Base-by-base conservation (phyloP, 1,284 basidiomycete genomes). In the Ustilago cynodontis region DNA sequence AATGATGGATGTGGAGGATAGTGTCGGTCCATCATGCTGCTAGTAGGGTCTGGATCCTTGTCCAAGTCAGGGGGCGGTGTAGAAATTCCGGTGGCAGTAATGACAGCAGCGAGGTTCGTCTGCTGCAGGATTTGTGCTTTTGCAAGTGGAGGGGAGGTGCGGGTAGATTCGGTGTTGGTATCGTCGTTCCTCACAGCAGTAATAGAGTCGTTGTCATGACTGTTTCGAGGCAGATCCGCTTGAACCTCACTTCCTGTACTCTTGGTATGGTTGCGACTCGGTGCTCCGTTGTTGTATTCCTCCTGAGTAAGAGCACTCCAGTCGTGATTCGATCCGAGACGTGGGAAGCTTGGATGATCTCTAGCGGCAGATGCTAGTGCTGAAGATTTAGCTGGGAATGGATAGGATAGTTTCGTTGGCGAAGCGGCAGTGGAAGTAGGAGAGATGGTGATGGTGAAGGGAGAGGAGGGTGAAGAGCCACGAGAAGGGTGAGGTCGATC, bases 161-260 rank as follows among this genome's bases (percentile, higher is more conserved):
- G 47, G 20, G 26, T 18, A 16, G 16, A 14, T 16, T 31, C 29
- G n/a, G 28, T 13, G 31, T 77, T 29, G 52, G 22, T 28, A n/a
- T 68, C 5, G 47, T 59, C 33, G 59, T 77, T 77, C 49, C 70
- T 69, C 52, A 76, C 69, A 52, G 69, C 73, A 1, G 52, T 57
- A 55, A 69, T 69, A 8, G 69, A 71, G 59, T 68, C 55, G 54
- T 65, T 61, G 26, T 59, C 71, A 65, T 65, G 56, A 57, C 65
- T 64, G 14, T 62, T 53, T 18, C 47, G 61, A 16, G 29, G 52
- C n/a, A 59, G 28, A 49, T 24, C 16, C 8, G 18, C 39, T 51
- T 45, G 31, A 26, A 16, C 18, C 28, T 45, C 43, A 18, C 29
- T 47, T 16, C 24, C 16, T 20, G n/a, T 9, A 4, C 18, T 31